Evolutionary conservation across 352 stramenopile species (phyloP).

Genomic region (Thraustochytrium sp.): DNA sequence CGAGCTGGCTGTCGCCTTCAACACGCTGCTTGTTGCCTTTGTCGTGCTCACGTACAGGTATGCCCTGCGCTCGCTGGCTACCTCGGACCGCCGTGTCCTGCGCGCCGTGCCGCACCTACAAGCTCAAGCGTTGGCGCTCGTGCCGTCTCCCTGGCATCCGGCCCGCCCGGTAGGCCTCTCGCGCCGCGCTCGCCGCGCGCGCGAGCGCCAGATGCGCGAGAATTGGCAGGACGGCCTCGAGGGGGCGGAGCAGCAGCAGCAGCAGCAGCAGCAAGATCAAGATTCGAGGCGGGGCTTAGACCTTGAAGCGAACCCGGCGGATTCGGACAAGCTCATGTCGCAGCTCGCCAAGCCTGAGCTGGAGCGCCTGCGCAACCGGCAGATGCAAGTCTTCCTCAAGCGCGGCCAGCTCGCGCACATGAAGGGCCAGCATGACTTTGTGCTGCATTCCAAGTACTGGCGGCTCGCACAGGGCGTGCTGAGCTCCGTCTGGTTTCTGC

Average conservation of each 20-base stretch:
- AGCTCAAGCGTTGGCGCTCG: background rate
- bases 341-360: background rate
- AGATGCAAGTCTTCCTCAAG: conserved; percentile 15
- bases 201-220: background rate
- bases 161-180: background rate
- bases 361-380: background rate
- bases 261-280: background rate
- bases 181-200: background rate
- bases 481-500: conserved; percentile 13
- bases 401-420: background rate
- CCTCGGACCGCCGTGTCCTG: background rate
- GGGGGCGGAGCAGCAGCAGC: background rate
- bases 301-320: no score
- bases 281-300: no score
- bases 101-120: background rate
- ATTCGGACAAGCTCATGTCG: background rate
- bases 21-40: background rate
- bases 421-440: background rate
- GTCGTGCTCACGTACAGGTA: background rate
- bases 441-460: background rate
- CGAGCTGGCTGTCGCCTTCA: background rate
- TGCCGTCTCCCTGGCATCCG: background rate
- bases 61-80: background rate
- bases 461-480: background rate
- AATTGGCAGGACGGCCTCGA: background rate